phyloP scores from a whole-genome alignment of 148 eudicot genomes.

The Pharnaceum exiguum region DNA sequence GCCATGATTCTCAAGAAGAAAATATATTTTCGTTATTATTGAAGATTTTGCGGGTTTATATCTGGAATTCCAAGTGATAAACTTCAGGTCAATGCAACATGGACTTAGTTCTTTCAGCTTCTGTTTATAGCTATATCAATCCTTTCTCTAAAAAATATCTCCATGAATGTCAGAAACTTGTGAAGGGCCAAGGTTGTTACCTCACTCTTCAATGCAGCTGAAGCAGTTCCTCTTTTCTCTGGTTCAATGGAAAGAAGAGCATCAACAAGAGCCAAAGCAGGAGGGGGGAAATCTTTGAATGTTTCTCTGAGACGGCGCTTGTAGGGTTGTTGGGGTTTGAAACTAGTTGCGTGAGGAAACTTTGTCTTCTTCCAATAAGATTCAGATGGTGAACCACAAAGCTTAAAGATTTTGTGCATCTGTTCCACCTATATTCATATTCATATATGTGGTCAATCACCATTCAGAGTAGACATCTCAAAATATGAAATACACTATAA shows the following conservation, averaged over 20 bases:
- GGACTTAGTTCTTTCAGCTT: no score
- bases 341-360: constrained; percentile 74
- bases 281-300: constrained; percentile 66
- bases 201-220: constrained; percentile 67
- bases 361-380: constrained; percentile 77
- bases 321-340: constrained; percentile 69
- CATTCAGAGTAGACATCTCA: not conserved
- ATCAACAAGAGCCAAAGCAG: constrained; percentile 63
- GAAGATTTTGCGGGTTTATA: no score
- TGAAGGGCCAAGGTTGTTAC: constrained; percentile 23
- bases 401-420: constrained; percentile 95
- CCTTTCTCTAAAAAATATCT: no score
- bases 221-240: constrained; percentile 54
- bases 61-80: no score
- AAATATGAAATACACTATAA: not conserved
- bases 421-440: constrained; percentile 71
- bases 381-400: constrained; percentile 95
- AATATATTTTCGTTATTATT: no score
- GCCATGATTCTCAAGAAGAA: no score
- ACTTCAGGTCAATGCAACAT: no score
- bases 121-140: no score
- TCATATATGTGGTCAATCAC: not conserved
- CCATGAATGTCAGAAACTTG: not conserved
- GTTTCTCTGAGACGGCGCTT: constrained; percentile 57
- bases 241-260: constrained; percentile 76